Evolutionary conservation across 2,329 filamentous ascomycete species (phyloP), one percentile per base, ranked within the genome.

Genomic region (Paraconiothyrium brasiliense): DNA sequence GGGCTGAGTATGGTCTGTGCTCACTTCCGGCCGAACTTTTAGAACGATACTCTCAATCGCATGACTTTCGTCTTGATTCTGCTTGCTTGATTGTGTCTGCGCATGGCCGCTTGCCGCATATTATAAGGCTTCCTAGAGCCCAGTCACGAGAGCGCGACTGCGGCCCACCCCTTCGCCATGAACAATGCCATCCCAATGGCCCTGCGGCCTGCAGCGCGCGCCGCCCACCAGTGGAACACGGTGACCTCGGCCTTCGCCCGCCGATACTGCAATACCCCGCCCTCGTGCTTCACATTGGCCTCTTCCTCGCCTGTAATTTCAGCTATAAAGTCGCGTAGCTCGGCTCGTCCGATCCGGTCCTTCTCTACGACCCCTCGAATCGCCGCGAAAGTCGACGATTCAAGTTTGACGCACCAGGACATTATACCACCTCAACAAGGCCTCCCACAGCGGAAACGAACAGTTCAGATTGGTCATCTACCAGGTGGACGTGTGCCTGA

Each of bases 401-500:
- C 35, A 13, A 27, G 11, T 39, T 65, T 72, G 16, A 70, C 71
- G 22, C 61, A 68, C 24, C 65, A 67, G 20, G 65, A 67, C 59
- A 65, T 69, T 34, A 63, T 61, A 50, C 32, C 51, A 27, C 35
- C 57, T 6, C 54, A 50, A 47, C 66, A 64, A 34, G 64, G 67
- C 16, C 60, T 49, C n/a, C 67, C 62, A 24, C 65, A 66, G 55
- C 69, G 59, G 58, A 74, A 71, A 63, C 73, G 76, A 57, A 69
- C 68, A 24, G 73, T 78, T 14, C 66, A 67, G 37, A 77, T 78
- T 59, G 75, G 75, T 1, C 73, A 67, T 2, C 62, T 78, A 2
- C 76, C 75, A 7, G 56, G 65, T 30, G 75, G 75, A 3, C 60
- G 67, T 3, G 72, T 75, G 39, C 64, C 67, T n/a, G 67, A 70